A percentile compares a stretch with the other conserved stretches of the same genome.
Evolutionary conservation across 345 rosid species (phyloP).

Genomic region (Carallia brachiata): DNA sequence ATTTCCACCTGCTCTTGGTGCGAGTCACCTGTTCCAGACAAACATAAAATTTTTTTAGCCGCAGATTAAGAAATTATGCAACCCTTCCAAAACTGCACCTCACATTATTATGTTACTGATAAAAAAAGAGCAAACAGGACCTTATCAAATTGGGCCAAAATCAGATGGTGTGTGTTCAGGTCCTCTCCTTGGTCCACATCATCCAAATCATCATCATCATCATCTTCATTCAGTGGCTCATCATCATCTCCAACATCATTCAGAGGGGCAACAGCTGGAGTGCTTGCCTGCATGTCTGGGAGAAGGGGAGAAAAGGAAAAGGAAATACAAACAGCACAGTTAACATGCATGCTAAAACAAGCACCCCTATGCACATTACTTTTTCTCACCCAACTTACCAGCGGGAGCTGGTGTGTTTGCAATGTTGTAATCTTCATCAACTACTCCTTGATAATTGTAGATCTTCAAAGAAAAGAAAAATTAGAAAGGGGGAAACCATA

Average conservation of each 20-base stretch:
- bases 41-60: background rate
- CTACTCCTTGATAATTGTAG: conserved; percentile 89
- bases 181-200: conserved; percentile 89
- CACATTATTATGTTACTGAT: background rate
- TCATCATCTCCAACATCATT: conserved; percentile 65
- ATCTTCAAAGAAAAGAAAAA: conserved; percentile 46
- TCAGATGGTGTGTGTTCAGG: conserved; percentile 88
- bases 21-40: conserved; percentile 70
- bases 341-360: background rate
- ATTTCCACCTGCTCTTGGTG: conserved; percentile 95
- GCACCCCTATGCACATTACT: background rate
- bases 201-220: conserved; percentile 86
- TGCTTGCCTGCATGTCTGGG: conserved; percentile 72
- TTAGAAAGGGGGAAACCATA: conserved; percentile 5
- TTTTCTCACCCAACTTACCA: conserved; percentile 40
- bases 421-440: conserved; percentile 75
- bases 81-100: background rate
- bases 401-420: conserved; percentile 87
- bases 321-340: conserved; percentile 1
- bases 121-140: conserved; percentile 29
- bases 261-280: conserved; percentile 55
- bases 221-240: conserved; percentile 80
- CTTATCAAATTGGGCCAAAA: conserved; percentile 98
- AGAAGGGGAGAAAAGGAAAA: conserved; percentile 14
- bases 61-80: too few species aligned